Conservation (phyloP, 106 monocot species). For the Allium fistulosum region DNA sequence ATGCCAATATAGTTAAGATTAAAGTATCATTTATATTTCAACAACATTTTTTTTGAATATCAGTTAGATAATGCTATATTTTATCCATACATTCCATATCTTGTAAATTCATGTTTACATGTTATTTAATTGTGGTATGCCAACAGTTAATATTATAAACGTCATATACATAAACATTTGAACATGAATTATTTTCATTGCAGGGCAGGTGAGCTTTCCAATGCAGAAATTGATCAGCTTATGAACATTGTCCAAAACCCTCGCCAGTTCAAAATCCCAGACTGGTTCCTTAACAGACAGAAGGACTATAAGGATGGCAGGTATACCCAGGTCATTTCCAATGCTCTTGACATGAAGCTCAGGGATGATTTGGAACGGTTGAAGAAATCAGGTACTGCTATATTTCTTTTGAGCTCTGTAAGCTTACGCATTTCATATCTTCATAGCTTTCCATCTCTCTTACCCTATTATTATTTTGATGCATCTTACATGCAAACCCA, state of each 20-base stretch:
- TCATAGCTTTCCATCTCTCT: not conserved
- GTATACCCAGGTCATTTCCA: conserved; percentile 56
- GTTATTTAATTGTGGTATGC: too few relatives aligned
- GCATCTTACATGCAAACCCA: too few relatives aligned
- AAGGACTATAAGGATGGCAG: conserved; percentile 71
- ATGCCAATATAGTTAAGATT: too few relatives aligned
- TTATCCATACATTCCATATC: too few relatives aligned
- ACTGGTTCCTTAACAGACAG: conserved; percentile 72
- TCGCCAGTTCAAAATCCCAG: conserved; percentile 64
- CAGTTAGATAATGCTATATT: too few relatives aligned
- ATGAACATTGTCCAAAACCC: conserved; percentile 63
- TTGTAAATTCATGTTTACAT: too few relatives aligned
- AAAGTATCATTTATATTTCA: too few relatives aligned
- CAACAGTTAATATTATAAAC: too few relatives aligned
- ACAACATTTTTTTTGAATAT: too few relatives aligned
- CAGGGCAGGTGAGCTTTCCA: conserved; percentile 58
- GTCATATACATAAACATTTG: too few relatives aligned
- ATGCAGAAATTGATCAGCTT: conserved; percentile 54
- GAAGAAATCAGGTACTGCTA: conserved; percentile 43
- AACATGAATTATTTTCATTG: not conserved
- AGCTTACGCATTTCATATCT: too few relatives aligned
- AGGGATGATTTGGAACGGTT: conserved; percentile 57
- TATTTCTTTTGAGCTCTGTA: too few relatives aligned
- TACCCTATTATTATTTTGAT: not conserved
- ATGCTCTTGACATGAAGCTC: conserved; percentile 64